Base-by-base conservation (phyloP, 139 green algal species). In the Chlorella sp. region DNA sequence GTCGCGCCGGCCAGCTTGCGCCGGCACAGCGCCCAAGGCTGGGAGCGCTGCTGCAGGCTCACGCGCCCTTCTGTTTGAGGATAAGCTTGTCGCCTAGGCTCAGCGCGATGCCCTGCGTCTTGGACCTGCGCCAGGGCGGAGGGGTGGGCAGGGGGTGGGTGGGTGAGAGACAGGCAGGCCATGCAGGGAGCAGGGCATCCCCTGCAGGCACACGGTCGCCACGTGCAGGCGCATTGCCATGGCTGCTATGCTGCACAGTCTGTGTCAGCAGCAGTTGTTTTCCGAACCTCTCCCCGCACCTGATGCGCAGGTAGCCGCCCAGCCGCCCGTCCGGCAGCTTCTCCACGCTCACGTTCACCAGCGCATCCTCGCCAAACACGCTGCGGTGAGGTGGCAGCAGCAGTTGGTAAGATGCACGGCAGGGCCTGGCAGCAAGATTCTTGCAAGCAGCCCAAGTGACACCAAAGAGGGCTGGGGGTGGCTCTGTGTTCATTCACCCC, bases 51-150 rank as follows among this genome's bases (percentile, higher is more conserved):
- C 14, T 16, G 70, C 44, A 7, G 30, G 6, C 38, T 41, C 56
- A 22, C n/a, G 34, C 38, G 26, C 87, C 94, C 74, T 98, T 98
- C 88, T 99, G 96, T 92, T 98, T 99, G 41, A 99, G 89, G 41
- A 98, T 99, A 82, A 99, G 99, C 92, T 99, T 99, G 90, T 99
- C 97, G 0, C 97, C 97, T 36, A 99, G 90, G 19, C 92, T 96
- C 17, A 99, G 89, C 13, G 96, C 96, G 84, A 99, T 98, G 79
- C 96, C 96, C 84, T 94, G 91, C 65, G 91, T 94, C 84, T 94
- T 94, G 48, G 91, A 94, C 72, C 90, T 92, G 84, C 84, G 83
- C 26, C 24, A 0, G 14, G 56, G 56, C 14, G 11, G 24, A 40
- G 72, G 72, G 1, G 56, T 48, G 34, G 16, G 36, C 24, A 54